Evolutionary conservation across 441 rosid genomes (phyloP), one percentile per base, ranked within the genome.

Genomic region (Gossypium lobatum): DNA sequence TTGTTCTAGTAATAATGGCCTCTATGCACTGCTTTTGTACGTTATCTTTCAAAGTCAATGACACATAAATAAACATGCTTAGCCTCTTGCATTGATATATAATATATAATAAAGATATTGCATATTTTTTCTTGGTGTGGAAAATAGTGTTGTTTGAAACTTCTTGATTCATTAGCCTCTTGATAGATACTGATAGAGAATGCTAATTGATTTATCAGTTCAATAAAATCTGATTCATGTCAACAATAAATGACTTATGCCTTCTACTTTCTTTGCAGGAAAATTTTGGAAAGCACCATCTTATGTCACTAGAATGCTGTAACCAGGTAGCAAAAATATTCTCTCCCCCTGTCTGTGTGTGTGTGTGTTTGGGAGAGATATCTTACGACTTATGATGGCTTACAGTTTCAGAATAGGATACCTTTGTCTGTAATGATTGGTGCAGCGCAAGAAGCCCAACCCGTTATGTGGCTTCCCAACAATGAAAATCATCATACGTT

Each of bases 381-480:
- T 73, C 75, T 64, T 25, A 68, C 72, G 55, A 6, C 55, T 74
- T 21, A 46, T 67, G 46, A 72, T 64, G 67, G 48, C 45, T 74
- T 59, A 3, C 91, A 92, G 90, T 88, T 89, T 81, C 91, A 88
- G 75, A 76, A 73, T 67, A 89, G 88, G 68, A 84, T 90, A 80
- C 82, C 84, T 53, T 83, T 86, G 37, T 90, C 94, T 71, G 66
- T 80, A 72, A 81, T 77, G 71, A 88, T 88, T 81, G 86, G 80
- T 70, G 88, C 84, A 58, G 60, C 86, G 83, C 93, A 88, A 82
- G 91, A 87, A 75, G 80, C 81, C 59, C 90, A 86, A 60, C 85
- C 91, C 0, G 42, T 88, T n/a, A 75, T 92, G 3, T 93, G 98
- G 98, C 88, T 86, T 80, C 86, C 91, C 14, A 85, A 82, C 53